Evolutionary conservation across 352 stramenopile genomes (phyloP).

Genomic region (Phytophthora colocasiae): DNA sequence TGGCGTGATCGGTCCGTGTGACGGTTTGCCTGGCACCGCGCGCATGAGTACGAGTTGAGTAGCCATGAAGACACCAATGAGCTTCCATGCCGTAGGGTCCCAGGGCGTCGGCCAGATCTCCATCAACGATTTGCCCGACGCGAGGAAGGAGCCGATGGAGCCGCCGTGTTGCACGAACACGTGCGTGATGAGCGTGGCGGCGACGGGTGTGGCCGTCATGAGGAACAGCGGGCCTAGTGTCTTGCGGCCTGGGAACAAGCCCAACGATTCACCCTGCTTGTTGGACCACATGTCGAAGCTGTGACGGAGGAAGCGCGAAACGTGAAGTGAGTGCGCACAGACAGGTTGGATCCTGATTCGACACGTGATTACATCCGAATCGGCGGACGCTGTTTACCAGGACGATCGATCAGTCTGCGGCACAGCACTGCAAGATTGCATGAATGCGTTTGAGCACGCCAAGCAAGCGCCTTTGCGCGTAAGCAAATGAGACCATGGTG

Average conservation of each 20-base stretch:
- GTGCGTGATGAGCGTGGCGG: slow-evolving; percentile 88
- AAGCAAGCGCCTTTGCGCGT: neutral
- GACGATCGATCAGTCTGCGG: too few relatives aligned
- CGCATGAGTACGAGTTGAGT: slow-evolving; percentile 93
- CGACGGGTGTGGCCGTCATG: slow-evolving; percentile 85
- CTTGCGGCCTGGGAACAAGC: slow-evolving; percentile 79
- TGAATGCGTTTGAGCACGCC: too few relatives aligned
- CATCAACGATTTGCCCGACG: slow-evolving; percentile 54
- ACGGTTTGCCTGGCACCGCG: slow-evolving; percentile 88
- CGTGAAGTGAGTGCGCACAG: slow-evolving; percentile 14
- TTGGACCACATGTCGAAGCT: slow-evolving; percentile 71
- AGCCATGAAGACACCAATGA: slow-evolving; percentile 89
- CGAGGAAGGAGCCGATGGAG: slow-evolving; percentile 47
- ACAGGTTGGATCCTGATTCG: slow-evolving; percentile 3
- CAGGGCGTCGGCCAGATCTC: slow-evolving; percentile 88
- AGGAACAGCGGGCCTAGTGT: slow-evolving; percentile 90
- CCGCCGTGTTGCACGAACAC: slow-evolving; percentile 68
- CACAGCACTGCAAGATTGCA: too few relatives aligned
- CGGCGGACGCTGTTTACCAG: slow-evolving; percentile 28
- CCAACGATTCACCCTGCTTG: slow-evolving; percentile 69
- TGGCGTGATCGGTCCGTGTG: slow-evolving; percentile 85
- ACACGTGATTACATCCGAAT: slow-evolving; percentile 32
- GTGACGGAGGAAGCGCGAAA: slow-evolving; percentile 7
- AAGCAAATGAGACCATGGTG: neutral
- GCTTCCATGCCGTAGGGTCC: slow-evolving; percentile 88